These are phyloP conservation scores for Fennellomyces sp. DNA, from an alignment of 371 early-diverging fungal species.

Conservation along the genomic window DNA sequence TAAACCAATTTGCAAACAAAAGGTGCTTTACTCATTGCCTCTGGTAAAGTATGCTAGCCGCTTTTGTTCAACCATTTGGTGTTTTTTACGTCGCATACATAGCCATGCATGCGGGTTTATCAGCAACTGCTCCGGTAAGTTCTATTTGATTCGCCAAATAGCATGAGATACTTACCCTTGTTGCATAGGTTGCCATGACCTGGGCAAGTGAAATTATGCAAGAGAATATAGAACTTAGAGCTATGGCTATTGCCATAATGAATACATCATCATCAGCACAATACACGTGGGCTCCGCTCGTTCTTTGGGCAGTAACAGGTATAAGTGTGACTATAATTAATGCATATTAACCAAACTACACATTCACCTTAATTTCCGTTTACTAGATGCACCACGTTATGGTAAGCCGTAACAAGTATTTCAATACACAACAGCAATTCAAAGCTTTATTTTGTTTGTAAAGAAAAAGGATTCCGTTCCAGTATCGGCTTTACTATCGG, in stretches of 20 bases:
- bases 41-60: slow-evolving; percentile 27
- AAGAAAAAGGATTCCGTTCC: background rate
- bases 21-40: slow-evolving; percentile 48
- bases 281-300: slow-evolving; percentile 39
- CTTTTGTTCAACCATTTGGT: slow-evolving; percentile 49
- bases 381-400: background rate
- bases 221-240: slow-evolving; percentile 32
- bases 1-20: no score
- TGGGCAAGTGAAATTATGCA: slow-evolving; percentile 53
- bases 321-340: background rate
- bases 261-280: slow-evolving; percentile 43
- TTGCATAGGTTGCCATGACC: slow-evolving; percentile 49
- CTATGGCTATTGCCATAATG: slow-evolving; percentile 50
- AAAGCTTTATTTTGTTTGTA: background rate
- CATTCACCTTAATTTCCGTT: no score
- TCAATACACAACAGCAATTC: background rate
- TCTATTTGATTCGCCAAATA: background rate
- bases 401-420: background rate
- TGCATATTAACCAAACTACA: background rate
- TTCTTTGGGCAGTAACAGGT: slow-evolving; percentile 57
- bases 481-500: background rate
- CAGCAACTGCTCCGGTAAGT: slow-evolving; percentile 36
- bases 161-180: background rate
- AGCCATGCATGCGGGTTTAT: slow-evolving; percentile 40
- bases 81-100: slow-evolving; percentile 40